Percentiles rank a stretch among this genome's conserved stretches.
Evolutionary conservation across 2,329 filamentous ascomycete species (phyloP).

Genomic region (Cladophialophora immunda): DNA sequence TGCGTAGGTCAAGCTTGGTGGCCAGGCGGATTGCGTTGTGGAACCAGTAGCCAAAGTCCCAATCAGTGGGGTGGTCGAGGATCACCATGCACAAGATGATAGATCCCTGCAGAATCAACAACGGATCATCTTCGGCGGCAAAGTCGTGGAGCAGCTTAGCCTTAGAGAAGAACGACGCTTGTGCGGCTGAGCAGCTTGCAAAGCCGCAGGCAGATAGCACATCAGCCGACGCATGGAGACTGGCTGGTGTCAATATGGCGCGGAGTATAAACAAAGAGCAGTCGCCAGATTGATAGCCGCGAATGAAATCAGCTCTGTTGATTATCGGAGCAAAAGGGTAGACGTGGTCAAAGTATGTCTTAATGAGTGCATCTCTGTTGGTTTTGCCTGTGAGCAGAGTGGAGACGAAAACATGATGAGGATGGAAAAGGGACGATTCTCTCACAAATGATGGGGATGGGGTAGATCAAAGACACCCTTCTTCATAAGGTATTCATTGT

Average conservation of each 20-base stretch:
- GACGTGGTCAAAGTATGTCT: conserved; percentile 42
- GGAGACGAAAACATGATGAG: conserved; percentile 23
- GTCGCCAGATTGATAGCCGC: conserved; percentile 40
- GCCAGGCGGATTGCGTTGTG: conserved; percentile 41
- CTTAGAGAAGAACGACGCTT: conserved; percentile 42
- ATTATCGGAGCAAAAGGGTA: conserved; percentile 39
- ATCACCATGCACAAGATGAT: conserved; percentile 41
- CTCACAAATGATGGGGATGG: conserved; percentile 37
- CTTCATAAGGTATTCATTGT: conserved; percentile 42
- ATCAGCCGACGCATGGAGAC: conserved; percentile 40
- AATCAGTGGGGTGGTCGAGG: conserved; percentile 40
- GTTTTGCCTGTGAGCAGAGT: conserved; percentile 33
- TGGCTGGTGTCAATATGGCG: conserved; percentile 39
- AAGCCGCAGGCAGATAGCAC: conserved; percentile 41
- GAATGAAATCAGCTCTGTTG: conserved; percentile 40
- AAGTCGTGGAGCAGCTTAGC: conserved; percentile 42
- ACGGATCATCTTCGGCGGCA: conserved; percentile 38
- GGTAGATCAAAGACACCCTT: conserved; percentile 43
- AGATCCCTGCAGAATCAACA: conserved; percentile 42
- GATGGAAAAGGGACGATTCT: conserved; percentile 29
- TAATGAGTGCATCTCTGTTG: conserved; percentile 39
- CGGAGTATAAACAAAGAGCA: conserved; percentile 40
- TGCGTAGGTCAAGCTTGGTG: conserved; percentile 41
- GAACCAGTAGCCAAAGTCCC: conserved; percentile 41
- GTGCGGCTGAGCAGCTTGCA: conserved; percentile 38